These are phyloP conservation scores for Coemansia reversa DNA, from an alignment of 192 early-diverging fungal genomes.

Conservation along the genomic window DNA sequence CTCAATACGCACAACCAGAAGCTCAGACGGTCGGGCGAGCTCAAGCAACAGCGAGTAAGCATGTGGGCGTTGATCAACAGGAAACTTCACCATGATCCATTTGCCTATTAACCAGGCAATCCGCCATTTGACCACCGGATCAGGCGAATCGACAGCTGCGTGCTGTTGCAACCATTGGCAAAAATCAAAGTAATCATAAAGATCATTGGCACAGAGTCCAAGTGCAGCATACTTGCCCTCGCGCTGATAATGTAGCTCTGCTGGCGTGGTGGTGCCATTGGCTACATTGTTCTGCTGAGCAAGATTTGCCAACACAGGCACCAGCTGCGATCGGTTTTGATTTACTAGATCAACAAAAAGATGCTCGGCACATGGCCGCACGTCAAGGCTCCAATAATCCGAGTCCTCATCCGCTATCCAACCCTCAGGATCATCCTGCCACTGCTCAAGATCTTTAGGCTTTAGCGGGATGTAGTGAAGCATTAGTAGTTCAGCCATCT, in stretches of 20 bases:
- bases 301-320: conserved; percentile 20
- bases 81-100: conserved; percentile 80
- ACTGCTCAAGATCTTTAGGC: conserved; percentile 67
- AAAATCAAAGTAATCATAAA: conserved; percentile 82
- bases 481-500: conserved; percentile 70
- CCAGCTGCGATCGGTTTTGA: conserved; percentile 37
- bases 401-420: conserved; percentile 78
- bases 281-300: conserved; percentile 14
- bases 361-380: conserved; percentile 78
- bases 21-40: conserved; percentile 66
- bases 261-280: not conserved
- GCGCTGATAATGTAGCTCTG: conserved; percentile 13
- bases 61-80: conserved; percentile 58
- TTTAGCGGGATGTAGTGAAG: conserved; percentile 70
- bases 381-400: conserved; percentile 82
- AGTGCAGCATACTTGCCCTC: conserved; percentile 69
- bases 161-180: conserved; percentile 69
- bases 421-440: conserved; percentile 84
- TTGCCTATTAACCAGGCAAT: conserved; percentile 81
- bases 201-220: conserved; percentile 75
- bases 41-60: conserved; percentile 75
- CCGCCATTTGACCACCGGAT: conserved; percentile 60
- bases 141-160: conserved; percentile 24
- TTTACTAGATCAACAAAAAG: conserved; percentile 76
- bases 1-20: conserved; percentile 78